These are phyloP conservation scores for Saccharum hybrid DNA, from an alignment of 202 grass and related monocot genomes.

Conservation along the genomic window DNA sequence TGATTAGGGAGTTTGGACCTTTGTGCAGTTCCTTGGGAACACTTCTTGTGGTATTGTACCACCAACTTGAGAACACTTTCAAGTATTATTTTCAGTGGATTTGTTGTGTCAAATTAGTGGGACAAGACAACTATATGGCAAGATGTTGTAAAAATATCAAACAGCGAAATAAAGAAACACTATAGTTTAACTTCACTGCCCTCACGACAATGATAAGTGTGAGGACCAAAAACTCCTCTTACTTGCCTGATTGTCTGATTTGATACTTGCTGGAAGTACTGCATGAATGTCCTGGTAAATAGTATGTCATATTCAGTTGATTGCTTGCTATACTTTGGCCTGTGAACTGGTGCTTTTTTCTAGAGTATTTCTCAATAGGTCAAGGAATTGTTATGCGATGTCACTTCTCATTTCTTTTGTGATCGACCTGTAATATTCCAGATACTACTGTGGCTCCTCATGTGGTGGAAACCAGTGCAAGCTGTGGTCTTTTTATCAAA, in stretches of 20 bases:
- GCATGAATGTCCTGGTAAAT: not conserved
- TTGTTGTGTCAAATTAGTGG: not conserved
- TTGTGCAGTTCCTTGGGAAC: not conserved
- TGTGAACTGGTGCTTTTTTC: not conserved
- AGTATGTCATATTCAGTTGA: not conserved
- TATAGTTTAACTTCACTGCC: not conserved
- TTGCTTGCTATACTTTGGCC: not conserved
- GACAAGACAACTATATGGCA: not conserved
- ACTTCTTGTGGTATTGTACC: not conserved
- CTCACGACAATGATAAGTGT: not conserved
- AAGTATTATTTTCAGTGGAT: not conserved
- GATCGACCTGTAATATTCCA: constrained; percentile 36
- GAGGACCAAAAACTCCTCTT: not conserved
- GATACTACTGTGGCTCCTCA: constrained; percentile 81
- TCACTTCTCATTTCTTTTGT: too few relatives aligned
- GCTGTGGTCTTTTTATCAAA: constrained; percentile 73
- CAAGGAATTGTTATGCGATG: constrained; percentile 59
- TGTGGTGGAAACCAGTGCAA: constrained; percentile 90
- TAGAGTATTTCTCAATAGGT: constrained; percentile 14
- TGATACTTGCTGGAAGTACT: not conserved
- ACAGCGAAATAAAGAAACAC: not conserved
- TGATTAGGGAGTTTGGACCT: not conserved
- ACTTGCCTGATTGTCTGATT: not conserved
- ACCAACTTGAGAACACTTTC: not conserved
- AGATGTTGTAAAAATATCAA: not conserved